Base-by-base conservation (phyloP, 2,329 filamentous ascomycete genomes). In the Penicillium sp. region DNA sequence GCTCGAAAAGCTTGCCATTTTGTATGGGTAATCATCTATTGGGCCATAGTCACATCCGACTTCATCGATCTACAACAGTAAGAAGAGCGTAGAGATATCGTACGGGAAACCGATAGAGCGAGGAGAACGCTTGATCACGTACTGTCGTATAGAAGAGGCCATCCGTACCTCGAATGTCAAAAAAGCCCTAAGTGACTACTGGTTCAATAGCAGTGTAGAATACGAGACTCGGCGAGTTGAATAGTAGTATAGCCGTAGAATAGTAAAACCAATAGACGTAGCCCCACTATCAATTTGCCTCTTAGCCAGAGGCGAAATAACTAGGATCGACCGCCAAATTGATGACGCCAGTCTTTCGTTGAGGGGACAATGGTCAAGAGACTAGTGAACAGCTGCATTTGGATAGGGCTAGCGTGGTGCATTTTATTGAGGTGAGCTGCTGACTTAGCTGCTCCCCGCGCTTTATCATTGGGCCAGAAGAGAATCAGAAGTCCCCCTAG, bases 331-430 rank as follows among this genome's bases (percentile, higher is more conserved):
- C 12, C 6, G 2, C 6, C 19, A 37, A 6, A 37, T 37, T 37
- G 6, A 46, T 46, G 0, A 40, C 26, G 5, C 28, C 19, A 40
- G 44, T 19, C 28, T 40, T 40, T 46, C 13, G 44, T 47, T 46
- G 2, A 41, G 21, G 28, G 29, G 35, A 41, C 21, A 47, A 47
- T 21, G 15, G 35, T 46, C 35, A 46, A 46, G 34, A 46, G 44
- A 33, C 22, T 9, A 15, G 32, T 37, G 6, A 44, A 9, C 32
- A 1, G 37, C 44, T 46, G 26, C 13, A 45, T 26, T 45, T 32
- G 5, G 32, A 44, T 37, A 6, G n/a, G 39, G 42, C 43, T 44
- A 44, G 32, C 6, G 6, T 44, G 43, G 43, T 44, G 22, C 22
- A 10, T 37, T 44, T 28, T 34, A 35, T 28, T 35, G 32, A 37